Conservation (phyloP, 768 basidiomycete genomes). For the Nidula microcarpa region DNA sequence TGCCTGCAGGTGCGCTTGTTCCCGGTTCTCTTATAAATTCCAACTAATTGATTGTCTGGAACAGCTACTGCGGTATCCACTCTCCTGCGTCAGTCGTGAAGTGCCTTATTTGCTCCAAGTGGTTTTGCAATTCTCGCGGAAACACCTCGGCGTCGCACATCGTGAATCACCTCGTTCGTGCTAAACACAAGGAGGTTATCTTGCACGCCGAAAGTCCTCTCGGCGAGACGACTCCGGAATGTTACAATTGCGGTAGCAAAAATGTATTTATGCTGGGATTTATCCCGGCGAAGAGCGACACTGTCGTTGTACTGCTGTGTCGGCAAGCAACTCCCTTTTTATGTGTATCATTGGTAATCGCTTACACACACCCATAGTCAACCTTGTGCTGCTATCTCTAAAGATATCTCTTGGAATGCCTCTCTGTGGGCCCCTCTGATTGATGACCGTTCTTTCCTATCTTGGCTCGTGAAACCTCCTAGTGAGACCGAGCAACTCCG, state of each 20-base stretch:
- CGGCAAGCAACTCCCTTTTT: constrained; percentile 53
- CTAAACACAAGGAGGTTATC: constrained; percentile 98
- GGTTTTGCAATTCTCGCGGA: constrained; percentile 99
- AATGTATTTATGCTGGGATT: constrained; percentile 99
- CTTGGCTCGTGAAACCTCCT: constrained; percentile 97
- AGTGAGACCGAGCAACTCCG: constrained; percentile 94
- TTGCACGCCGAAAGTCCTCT: constrained; percentile 93
- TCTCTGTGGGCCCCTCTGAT: constrained; percentile 98
- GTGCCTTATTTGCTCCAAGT: constrained; percentile 86
- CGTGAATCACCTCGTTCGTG: constrained; percentile 97
- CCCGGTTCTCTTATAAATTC: constrained; percentile 6
- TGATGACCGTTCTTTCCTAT: constrained; percentile 97
- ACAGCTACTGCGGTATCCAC: constrained; percentile 96
- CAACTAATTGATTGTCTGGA: constrained; percentile 6
- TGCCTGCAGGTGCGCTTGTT: constrained; percentile 80
- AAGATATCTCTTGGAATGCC: constrained; percentile 99
- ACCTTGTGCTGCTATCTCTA: constrained; percentile 95
- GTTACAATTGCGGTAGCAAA: constrained; percentile 98
- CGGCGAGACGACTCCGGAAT: constrained; percentile 97
- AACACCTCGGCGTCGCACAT: constrained; percentile 99
- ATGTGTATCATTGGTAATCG: constrained; percentile 1
- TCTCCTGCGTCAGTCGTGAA: constrained; percentile 97
- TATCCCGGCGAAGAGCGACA: constrained; percentile 98
- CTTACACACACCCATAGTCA: constrained; percentile 51
- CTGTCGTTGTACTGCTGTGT: constrained; percentile 95